Base-by-base conservation (phyloP, 352 stramenopile genomes). In the Globisporangium radiosum region DNA sequence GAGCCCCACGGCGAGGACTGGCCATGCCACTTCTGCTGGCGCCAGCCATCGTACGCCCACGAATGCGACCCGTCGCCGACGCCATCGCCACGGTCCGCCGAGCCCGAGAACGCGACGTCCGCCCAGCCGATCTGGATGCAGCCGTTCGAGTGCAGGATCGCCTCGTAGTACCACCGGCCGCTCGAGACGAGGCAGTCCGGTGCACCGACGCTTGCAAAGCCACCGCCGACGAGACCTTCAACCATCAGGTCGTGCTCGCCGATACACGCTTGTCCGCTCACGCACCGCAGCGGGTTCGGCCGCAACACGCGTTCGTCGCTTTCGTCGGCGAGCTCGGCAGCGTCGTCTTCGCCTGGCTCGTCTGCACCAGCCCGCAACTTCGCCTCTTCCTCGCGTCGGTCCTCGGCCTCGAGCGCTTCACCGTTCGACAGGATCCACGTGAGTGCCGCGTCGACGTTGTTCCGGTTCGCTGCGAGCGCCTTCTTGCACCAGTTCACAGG, bases 91-190 rank as follows among this genome's bases (percentile, higher is more conserved):
- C 88, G 72, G 55, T 92, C 86, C 19, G 89, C 87, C 25, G 90
- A 86, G 36, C 87, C 85, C 11, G 70, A 93, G 54, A 97, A 97
- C 8, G 83, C 82, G 9, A 91, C 81, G 62, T 97, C 87, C 25
- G 88, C 88, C 93, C 92, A 98, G 4, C 93, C 93, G 56, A 98
- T 95, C 67, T 98, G 93, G 65, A 98, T 97, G 58, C 94, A 94
- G 48, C 92, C 92, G 42, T 95, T 96, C 0, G 89, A 96, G 54
- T 90, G 72, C 15, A 98, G 62, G n/a, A 78, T 89, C n/a, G 93
- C 93, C 80, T 98, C 90, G 63, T 95, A 97, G 64, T 96, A 96
- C 88, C 88, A 97, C 47, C 81, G 67, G 4, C 89, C 87, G 45
- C 49, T 81, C 6, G 75, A 87, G 36, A 94, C 81, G 13, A 92